Conservation (phyloP, 225 moss, liverwort and hornwort species). For the Antitrichia curtipendula region DNA sequence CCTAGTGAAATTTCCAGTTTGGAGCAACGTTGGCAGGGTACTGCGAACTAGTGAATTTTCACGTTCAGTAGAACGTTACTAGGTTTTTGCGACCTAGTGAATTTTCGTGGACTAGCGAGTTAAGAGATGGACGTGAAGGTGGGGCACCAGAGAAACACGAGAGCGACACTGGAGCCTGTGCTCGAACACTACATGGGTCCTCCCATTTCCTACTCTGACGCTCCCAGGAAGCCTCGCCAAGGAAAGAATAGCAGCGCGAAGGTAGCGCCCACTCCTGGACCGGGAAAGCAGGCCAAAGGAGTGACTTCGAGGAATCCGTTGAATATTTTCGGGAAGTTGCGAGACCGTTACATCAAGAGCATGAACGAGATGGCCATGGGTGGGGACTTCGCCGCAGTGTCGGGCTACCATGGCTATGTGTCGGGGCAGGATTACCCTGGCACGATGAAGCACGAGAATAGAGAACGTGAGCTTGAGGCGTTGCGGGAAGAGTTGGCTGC, state of each 20-base stretch:
- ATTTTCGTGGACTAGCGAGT: too few species aligned
- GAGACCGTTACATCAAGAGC: conserved; percentile 22
- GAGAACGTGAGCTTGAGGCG: not conserved
- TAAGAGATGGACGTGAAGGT: not conserved
- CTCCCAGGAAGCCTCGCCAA: not conserved
- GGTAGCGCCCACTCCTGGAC: not conserved
- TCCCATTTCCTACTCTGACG: not conserved
- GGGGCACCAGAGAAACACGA: not conserved
- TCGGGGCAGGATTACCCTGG: not conserved
- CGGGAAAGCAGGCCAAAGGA: not conserved
- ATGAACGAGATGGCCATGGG: conserved; percentile 29
- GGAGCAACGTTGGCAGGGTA: not conserved
- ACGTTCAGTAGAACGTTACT: not conserved
- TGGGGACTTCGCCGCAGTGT: conserved; percentile 10
- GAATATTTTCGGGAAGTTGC: conserved; percentile 3
- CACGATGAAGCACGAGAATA: not conserved
- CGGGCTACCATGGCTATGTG: conserved; percentile 9
- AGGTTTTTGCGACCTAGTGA: not conserved
- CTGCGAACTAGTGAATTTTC: not conserved
- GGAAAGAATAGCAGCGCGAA: not conserved
- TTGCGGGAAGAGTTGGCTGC: not conserved
- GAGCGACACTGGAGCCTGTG: conserved; percentile 21
- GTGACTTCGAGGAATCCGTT: not conserved
- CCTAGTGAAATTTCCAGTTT: too few species aligned
- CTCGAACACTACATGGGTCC: conserved; percentile 24